Evolutionary conservation across 768 basidiomycete species (phyloP).

Genomic region (Mycena olivaceomarginata): DNA sequence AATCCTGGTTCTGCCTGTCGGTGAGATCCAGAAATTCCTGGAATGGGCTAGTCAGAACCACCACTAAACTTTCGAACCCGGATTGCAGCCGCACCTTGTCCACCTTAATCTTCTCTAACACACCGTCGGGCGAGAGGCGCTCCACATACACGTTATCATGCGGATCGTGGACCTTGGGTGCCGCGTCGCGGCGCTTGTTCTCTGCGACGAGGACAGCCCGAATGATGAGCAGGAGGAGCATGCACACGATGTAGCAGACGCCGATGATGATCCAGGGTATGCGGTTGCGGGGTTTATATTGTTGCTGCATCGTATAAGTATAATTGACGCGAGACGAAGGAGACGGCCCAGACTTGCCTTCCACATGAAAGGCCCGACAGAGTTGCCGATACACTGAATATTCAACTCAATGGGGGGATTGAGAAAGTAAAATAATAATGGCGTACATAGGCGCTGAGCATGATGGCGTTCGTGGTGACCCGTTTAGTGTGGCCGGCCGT

Average conservation of each 20-base stretch:
- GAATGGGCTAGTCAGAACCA: not conserved
- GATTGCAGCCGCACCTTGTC: constrained; percentile 78
- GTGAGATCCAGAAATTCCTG: constrained; percentile 31
- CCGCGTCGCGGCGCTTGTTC: constrained; percentile 76
- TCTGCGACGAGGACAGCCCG: constrained; percentile 75
- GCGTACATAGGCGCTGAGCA: too few relatives aligned
- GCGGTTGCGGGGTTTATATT: constrained; percentile 68
- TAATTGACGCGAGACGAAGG: too few relatives aligned
- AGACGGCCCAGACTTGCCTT: too few relatives aligned
- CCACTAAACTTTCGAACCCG: constrained; percentile 39
- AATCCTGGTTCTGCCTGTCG: constrained; percentile 26
- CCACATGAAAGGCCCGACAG: too few relatives aligned
- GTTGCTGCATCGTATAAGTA: not conserved
- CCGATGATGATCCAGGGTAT: constrained; percentile 86
- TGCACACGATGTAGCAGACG: constrained; percentile 72
- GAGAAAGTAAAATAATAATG: too few relatives aligned
- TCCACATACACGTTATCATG: constrained; percentile 81
- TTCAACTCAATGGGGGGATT: too few relatives aligned
- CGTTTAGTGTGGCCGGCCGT: too few relatives aligned
- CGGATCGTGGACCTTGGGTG: constrained; percentile 68
- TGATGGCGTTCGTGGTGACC: too few relatives aligned
- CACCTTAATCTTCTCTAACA: constrained; percentile 71
- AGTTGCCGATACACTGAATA: too few relatives aligned
- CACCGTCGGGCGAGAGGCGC: constrained; percentile 65
- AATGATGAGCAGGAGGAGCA: constrained; percentile 71